Percentiles rank a stretch among this genome's conserved stretches.
phyloP scores from a whole-genome alignment of 768 basidiomycete genomes.

The Termitomyces sp. region DNA sequence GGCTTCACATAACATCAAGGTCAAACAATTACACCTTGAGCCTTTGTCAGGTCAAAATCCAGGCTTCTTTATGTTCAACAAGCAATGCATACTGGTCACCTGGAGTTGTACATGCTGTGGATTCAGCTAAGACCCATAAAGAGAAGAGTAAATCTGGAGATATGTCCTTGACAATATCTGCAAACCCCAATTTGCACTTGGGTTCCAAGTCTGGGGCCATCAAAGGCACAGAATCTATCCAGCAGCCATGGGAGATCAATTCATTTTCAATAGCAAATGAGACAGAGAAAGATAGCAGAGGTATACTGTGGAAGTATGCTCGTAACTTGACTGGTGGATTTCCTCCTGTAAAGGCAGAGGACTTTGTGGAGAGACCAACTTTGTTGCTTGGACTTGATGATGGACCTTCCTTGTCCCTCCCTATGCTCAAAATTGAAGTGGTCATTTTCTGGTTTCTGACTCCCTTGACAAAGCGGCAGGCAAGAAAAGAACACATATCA shows the following conservation, averaged over 20 bases:
- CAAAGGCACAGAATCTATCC: not conserved
- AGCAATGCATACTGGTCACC: not conserved
- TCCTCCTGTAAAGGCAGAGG: not conserved
- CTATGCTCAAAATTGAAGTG: not conserved
- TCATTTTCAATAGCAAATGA: not conserved
- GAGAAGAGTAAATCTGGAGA: not conserved
- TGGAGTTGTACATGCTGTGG: not conserved
- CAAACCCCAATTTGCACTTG: not conserved
- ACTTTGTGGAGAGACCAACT: not conserved
- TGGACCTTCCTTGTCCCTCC: not conserved
- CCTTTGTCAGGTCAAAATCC: not conserved
- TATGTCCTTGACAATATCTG: not conserved
- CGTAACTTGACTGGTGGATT: not conserved
- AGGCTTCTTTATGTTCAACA: not conserved
- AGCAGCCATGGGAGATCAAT: not conserved
- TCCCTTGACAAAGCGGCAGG: not conserved
- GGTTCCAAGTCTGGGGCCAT: not conserved
- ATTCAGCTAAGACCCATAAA: not conserved
- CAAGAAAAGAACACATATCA: not conserved
- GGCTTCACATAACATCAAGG: not conserved
- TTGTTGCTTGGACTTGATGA: not conserved
- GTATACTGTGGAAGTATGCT: not conserved
- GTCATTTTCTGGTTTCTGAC: not conserved
- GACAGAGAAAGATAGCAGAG: not conserved
- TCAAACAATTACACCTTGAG: not conserved